Base-by-base conservation (phyloP, 2,329 filamentous ascomycete genomes). In the Dendrostoma leiphaemia region DNA sequence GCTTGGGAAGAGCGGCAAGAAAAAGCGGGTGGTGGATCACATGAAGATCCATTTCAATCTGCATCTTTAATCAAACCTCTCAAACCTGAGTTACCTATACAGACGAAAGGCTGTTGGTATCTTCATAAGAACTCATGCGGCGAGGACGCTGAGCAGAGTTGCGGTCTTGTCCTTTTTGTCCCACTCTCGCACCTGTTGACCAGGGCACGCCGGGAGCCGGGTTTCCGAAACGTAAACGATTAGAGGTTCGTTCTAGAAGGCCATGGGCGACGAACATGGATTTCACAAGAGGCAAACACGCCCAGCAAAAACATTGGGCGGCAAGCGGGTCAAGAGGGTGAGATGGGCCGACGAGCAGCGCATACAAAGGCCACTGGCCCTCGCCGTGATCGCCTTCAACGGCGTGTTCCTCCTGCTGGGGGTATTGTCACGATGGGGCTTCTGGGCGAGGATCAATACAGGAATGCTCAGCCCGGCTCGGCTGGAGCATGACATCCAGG, bases 261-360 rank as follows among this genome's bases (percentile, higher is more conserved):
- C 26, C 12, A 26, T 24, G 29, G 21, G 23, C 19, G 17, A n/a
- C 17, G 21, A 32, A 15, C 15, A 31, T 26, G 31, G 26, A 17
- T 6, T 34, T 3, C 15, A 4, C 19, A 13, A 32, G 29, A 29
- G n/a, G 4, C 45, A 8, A 13, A 3, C 3, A 35, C 1, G 15
- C 19, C 3, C 13, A 23, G 31, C 21, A 31, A 41, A 8, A 17
- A 21, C 0, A 8, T 6, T 41, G 4, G 23, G 19, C 24, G 31
- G 19, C 13, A 45, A 13, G 26, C 41, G 35, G 31, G 34, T 31
- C 12, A 45, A 37, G 45, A 50, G 10, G 29, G 31, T 35, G 19
- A 45, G 46, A 32, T 44, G 46, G 46, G 17, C 52, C 1, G 46
- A 45, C 24, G 46, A 54, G 5, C 10, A 15, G 15, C 52, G 32